These are phyloP conservation scores for Debaryomyces robertsiae DNA, from an alignment of 1,139 yeast genomes.

Conservation along the genomic window DNA sequence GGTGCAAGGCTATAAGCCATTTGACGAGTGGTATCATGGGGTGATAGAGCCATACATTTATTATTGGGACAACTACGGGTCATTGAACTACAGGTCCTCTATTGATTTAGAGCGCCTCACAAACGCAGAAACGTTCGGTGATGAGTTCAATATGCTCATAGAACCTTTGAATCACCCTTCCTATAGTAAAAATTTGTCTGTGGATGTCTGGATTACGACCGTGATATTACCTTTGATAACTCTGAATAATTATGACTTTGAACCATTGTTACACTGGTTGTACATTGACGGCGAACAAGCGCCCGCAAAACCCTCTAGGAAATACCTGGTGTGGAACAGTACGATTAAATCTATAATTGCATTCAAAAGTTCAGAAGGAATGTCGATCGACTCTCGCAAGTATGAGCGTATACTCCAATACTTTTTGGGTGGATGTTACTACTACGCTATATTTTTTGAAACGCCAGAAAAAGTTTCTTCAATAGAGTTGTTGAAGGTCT, in stretches of 20 bases:
- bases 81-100: conserved; percentile 13
- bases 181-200: conserved; percentile 18
- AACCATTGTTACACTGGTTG: conserved; percentile 32
- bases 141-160: conserved; percentile 26
- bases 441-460: conserved; percentile 22
- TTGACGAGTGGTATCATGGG: conserved; percentile 33
- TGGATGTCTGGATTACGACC: conserved; percentile 28
- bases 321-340: conserved; percentile 30
- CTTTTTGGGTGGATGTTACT: conserved; percentile 32
- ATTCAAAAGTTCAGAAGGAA: conserved; percentile 7
- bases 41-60: conserved; percentile 32
- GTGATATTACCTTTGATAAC: conserved; percentile 35
- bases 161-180: conserved; percentile 23
- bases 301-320: conserved; percentile 13
- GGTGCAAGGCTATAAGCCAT: conserved; percentile 21
- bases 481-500: conserved; percentile 32
- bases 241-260: conserved; percentile 25
- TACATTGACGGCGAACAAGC: conserved; percentile 16
- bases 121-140: conserved; percentile 15
- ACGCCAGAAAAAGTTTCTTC: conserved; percentile 24
- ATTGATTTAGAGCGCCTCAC: conserved; percentile 18
- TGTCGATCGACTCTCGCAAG: conserved; percentile 16
- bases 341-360: conserved; percentile 22
- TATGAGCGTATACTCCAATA: conserved; percentile 20
- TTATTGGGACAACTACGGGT: conserved; percentile 33